Percentiles rank a stretch among this genome's conserved stretches.
Conservation (phyloP, 1,284 basidiomycete species). For the Porodaedalea pini region DNA sequence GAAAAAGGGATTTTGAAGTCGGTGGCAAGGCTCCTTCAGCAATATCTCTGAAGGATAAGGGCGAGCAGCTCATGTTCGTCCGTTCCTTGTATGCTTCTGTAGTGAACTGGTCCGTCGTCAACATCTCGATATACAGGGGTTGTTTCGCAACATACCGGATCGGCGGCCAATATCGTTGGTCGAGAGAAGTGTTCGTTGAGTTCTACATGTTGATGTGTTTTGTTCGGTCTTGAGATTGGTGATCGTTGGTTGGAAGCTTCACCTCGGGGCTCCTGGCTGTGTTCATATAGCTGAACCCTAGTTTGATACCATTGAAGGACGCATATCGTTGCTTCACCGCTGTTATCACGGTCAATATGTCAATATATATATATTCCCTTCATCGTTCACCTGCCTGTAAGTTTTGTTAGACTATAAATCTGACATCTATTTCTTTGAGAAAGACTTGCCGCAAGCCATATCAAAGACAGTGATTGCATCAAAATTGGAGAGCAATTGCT, state of each 20-base stretch:
- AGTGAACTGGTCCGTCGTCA: constrained; percentile 44
- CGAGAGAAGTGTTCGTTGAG: not conserved
- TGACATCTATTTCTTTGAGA: too few species aligned
- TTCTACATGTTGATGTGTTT: not conserved
- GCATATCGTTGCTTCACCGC: constrained; percentile 5
- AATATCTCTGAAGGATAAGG: constrained; percentile 52
- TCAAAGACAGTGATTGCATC: constrained; percentile 39
- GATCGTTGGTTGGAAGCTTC: too few species aligned
- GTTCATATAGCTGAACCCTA: constrained; percentile 27
- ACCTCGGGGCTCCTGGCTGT: constrained; percentile 35
- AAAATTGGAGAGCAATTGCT: constrained; percentile 22
- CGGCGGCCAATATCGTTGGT: constrained; percentile 2
- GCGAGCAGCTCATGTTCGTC: constrained; percentile 45
- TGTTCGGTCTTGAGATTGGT: not conserved
- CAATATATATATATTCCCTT: too few species aligned
- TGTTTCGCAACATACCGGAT: not conserved
- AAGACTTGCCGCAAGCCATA: constrained; percentile 47
- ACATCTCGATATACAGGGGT: not conserved
- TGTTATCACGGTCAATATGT: not conserved
- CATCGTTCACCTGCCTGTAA: too few species aligned
- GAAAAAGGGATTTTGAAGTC: constrained; percentile 8
- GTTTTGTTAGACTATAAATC: too few species aligned
- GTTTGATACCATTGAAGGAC: constrained; percentile 7
- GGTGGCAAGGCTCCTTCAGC: constrained; percentile 44
- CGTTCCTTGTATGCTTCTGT: constrained; percentile 45